A percentile compares a stretch with the other conserved stretches of the same genome.
Evolutionary conservation across 768 basidiomycete genomes (phyloP).

Genomic region (Tulasnella sp.): DNA sequence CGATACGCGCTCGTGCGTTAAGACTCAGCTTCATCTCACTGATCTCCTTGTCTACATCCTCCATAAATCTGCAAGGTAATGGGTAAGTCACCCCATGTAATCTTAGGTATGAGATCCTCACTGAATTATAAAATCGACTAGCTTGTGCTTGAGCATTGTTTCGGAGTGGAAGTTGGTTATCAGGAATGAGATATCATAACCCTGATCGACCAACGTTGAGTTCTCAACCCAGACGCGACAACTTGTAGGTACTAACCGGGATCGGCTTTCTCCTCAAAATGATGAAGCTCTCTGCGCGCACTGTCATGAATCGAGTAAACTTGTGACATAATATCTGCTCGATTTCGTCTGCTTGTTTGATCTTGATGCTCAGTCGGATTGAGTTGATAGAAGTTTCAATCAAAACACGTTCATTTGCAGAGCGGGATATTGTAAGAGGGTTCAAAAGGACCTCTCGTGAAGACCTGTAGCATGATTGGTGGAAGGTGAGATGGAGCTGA

Average conservation of each 20-base stretch:
- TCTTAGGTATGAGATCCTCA: slow-evolving; percentile 29
- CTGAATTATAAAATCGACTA: slow-evolving; percentile 99
- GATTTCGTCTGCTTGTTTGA: slow-evolving; percentile 99
- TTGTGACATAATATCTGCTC: slow-evolving; percentile 95
- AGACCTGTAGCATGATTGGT: slow-evolving; percentile 36
- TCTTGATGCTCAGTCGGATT: slow-evolving; percentile 91
- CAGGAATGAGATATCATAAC: slow-evolving; percentile 96
- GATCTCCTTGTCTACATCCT: slow-evolving; percentile 98
- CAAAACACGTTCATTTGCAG: slow-evolving; percentile 92
- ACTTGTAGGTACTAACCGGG: slow-evolving; percentile 36
- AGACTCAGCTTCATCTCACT: slow-evolving; percentile 98
- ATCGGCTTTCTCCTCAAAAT: slow-evolving; percentile 92
- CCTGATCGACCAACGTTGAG: slow-evolving; percentile 36
- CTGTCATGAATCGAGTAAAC: slow-evolving; percentile 98
- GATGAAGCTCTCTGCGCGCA: slow-evolving; percentile 93
- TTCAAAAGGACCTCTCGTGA: slow-evolving; percentile 92
- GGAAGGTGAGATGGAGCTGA: not conserved
- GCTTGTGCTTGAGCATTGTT: slow-evolving; percentile 98
- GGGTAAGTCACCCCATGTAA: slow-evolving; percentile 3
- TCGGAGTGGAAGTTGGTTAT: slow-evolving; percentile 96
- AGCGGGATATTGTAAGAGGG: slow-evolving; percentile 86
- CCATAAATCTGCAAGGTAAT: slow-evolving; percentile 63
- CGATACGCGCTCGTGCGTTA: slow-evolving; percentile 91
- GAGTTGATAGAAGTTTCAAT: slow-evolving; percentile 98
- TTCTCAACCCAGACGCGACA: not conserved